Percentiles rank a stretch among this genome's conserved stretches.
phyloP scores from a whole-genome alignment of 768 basidiomycete genomes.

The Daedaleopsis sinensis region DNA sequence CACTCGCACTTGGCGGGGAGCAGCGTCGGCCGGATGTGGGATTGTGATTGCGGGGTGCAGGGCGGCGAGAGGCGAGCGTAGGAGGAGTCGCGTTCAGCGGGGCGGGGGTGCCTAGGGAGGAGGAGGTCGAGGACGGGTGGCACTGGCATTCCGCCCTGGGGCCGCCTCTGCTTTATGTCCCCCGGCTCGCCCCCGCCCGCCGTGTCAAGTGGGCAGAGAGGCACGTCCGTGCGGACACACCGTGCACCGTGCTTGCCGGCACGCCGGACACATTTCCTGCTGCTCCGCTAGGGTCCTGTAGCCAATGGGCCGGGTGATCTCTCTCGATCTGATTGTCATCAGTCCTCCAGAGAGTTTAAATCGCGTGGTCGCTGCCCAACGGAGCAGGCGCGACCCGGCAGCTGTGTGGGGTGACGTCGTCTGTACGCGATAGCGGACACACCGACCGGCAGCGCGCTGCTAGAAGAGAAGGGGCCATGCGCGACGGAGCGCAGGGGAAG shows the following conservation, averaged over 20 bases:
- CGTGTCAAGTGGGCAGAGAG: not conserved
- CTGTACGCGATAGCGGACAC: too few species aligned
- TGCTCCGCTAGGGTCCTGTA: not conserved
- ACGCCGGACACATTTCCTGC: not conserved
- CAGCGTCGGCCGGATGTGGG: too few species aligned
- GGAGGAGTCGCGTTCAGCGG: too few species aligned
- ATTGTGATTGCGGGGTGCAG: not conserved
- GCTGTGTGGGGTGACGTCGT: too few species aligned
- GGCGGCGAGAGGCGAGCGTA: too few species aligned
- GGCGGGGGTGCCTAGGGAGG: too few species aligned
- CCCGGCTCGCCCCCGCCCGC: not conserved
- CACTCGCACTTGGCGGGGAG: too few species aligned
- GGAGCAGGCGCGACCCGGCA: not conserved
- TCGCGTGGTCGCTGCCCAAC: slow-evolving; percentile 23
- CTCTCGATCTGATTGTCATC: slow-evolving; percentile 28
- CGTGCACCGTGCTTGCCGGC: not conserved
- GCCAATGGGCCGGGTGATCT: slow-evolving; percentile 19
- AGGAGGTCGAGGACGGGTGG: not conserved
- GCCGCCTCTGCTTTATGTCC: not conserved
- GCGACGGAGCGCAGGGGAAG: slow-evolving; percentile 2
- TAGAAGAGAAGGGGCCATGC: not conserved
- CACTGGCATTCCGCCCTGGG: not conserved
- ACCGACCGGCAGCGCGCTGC: not conserved
- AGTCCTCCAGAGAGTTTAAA: slow-evolving; percentile 25
- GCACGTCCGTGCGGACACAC: not conserved